Evolutionary conservation across 78 protist species (phyloP).

Genomic region (Monocercomonoides exilis): DNA sequence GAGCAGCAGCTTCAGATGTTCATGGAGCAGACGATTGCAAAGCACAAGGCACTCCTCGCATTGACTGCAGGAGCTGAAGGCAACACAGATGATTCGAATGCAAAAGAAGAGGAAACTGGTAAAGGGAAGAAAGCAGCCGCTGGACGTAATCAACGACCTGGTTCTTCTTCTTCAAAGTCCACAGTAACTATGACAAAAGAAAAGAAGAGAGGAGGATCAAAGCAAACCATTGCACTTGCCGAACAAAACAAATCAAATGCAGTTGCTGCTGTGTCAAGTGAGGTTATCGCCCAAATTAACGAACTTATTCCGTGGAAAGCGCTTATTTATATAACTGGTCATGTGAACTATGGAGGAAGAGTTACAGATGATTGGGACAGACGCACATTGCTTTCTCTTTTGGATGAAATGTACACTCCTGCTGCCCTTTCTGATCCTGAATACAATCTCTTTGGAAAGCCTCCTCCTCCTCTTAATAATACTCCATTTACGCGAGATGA

Average conservation of each 20-base stretch:
- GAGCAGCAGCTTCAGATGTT: slow-evolving; percentile 32
- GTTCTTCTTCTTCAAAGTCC: not conserved
- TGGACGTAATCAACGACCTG: not conserved
- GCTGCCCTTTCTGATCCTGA: not conserved
- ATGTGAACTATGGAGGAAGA: slow-evolving; percentile 72
- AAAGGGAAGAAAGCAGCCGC: too few species aligned
- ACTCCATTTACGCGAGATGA: not conserved
- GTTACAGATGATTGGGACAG: slow-evolving; percentile 71
- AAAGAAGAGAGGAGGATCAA: not conserved
- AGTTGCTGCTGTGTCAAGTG: not conserved
- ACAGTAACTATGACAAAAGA: not conserved
- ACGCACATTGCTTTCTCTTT: slow-evolving; percentile 22
- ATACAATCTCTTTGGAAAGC: not conserved
- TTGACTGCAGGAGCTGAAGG: too few species aligned
- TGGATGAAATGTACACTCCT: not conserved
- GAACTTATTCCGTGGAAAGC: slow-evolving; percentile 35
- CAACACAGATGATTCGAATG: not conserved
- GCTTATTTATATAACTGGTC: slow-evolving; percentile 42
- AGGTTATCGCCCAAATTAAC: not conserved
- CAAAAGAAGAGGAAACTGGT: not conserved
- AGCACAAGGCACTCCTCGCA: too few species aligned
- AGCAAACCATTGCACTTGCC: not conserved
- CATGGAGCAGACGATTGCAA: not conserved
- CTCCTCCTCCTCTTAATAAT: not conserved
- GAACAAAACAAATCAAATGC: too few species aligned